Evolutionary conservation across 495 filamentous ascomycete species (phyloP).

Genomic region (Aspergillus incahuasiensis): DNA sequence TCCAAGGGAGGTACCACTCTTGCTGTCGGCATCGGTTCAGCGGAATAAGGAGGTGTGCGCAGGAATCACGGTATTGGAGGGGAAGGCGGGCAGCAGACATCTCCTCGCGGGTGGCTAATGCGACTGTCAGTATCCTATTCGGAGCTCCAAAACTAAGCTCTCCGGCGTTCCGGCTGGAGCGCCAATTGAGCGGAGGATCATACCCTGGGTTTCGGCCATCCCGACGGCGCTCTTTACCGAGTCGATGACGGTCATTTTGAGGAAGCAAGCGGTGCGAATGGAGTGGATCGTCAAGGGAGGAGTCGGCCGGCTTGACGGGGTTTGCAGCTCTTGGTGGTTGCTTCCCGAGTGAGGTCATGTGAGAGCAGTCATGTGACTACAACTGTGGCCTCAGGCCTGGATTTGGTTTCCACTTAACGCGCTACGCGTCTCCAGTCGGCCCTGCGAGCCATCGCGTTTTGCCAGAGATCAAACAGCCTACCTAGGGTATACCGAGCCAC

Average conservation of each 20-base stretch:
- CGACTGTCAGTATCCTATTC: constrained; percentile 13
- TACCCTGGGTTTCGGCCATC: constrained; percentile 41
- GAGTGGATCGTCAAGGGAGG: constrained; percentile 17
- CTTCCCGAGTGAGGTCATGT: constrained; percentile 31
- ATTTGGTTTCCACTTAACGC: constrained; percentile 30
- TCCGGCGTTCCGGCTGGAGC: background rate
- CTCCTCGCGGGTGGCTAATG: constrained; percentile 69
- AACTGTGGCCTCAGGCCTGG: background rate
- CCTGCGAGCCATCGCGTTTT: constrained; percentile 25
- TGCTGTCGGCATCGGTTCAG: constrained; percentile 91
- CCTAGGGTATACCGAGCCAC: constrained; percentile 24
- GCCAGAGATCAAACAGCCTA: constrained; percentile 16
- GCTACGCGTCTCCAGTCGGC: constrained; percentile 21
- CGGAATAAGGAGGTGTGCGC: constrained; percentile 88
- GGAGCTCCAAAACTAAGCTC: constrained; percentile 1
- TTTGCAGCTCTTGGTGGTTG: constrained; percentile 30
- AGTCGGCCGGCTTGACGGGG: constrained; percentile 22
- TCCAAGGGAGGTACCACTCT: constrained; percentile 94
- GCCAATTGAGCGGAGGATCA: constrained; percentile 25
- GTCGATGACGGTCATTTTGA: constrained; percentile 47
- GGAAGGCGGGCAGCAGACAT: constrained; percentile 91
- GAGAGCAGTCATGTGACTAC: constrained; percentile 11
- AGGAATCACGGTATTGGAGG: constrained; percentile 87
- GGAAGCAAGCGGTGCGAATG: constrained; percentile 14
- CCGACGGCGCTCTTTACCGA: constrained; percentile 53